These are phyloP conservation scores for Aeminium ludgeri DNA, from an alignment of 495 filamentous ascomycete species.

Conservation along the genomic window DNA sequence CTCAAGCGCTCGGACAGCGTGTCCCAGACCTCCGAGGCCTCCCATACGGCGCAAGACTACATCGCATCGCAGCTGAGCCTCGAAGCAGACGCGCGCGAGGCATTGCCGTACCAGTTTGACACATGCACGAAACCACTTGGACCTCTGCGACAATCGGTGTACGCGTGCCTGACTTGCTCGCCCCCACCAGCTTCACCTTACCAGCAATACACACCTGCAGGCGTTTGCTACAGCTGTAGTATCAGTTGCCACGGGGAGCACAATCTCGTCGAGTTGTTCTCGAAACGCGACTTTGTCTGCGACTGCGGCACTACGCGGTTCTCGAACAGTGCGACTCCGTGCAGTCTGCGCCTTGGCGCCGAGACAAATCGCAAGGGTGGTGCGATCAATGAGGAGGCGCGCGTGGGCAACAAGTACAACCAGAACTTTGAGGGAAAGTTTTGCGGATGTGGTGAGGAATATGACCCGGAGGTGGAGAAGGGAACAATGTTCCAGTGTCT, in stretches of 20 bases:
- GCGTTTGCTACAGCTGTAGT: constrained; percentile 89
- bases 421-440: constrained; percentile 89
- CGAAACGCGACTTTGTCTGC: constrained; percentile 86
- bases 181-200: constrained; percentile 47
- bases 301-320: constrained; percentile 87
- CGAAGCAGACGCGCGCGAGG: constrained; percentile 86
- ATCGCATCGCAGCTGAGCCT: constrained; percentile 78
- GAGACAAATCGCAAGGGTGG: constrained; percentile 56
- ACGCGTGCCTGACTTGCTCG: constrained; percentile 84
- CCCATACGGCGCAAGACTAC: constrained; percentile 85
- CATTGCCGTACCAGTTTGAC: constrained; percentile 86
- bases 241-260: constrained; percentile 95
- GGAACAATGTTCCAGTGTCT: constrained; percentile 99
- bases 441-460: constrained; percentile 75
- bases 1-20: constrained; percentile 2
- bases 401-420: constrained; percentile 70
- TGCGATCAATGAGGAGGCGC: constrained; percentile 56
- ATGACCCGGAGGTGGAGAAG: constrained; percentile 70
- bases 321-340: constrained; percentile 43
- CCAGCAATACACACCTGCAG: constrained; percentile 55
- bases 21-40: constrained; percentile 49
- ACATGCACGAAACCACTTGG: constrained; percentile 80
- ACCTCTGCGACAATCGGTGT: constrained; percentile 68
- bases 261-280: constrained; percentile 87
- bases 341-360: constrained; percentile 58